phyloP scores from a whole-genome alignment of 202 grass and related monocot genomes.

The Hordeum pubiflorum region DNA sequence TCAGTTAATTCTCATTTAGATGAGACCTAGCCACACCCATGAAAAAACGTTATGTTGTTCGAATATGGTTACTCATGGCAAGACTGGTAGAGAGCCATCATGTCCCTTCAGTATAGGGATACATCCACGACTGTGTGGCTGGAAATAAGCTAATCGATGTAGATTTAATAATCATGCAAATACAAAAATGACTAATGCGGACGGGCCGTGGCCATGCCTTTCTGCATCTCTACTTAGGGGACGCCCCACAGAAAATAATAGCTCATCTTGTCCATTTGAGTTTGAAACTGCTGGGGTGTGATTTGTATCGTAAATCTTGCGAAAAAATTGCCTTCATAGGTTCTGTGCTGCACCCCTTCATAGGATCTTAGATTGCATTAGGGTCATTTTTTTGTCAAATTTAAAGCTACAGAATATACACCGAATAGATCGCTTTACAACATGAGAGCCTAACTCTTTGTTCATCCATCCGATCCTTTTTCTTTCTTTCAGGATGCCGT shows the following conservation, averaged over 20 bases:
- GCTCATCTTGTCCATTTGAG: background rate
- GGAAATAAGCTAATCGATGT: no score
- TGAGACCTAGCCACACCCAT: no score
- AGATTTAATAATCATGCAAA: no score
- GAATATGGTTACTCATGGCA: background rate
- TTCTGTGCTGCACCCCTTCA: background rate
- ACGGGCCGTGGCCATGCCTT: no score
- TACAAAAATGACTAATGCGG: no score
- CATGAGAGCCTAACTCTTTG: background rate
- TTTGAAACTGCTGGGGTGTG: background rate
- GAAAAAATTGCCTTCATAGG: background rate
- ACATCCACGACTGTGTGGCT: no score
- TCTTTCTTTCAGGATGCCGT: background rate
- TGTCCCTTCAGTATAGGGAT: no score
- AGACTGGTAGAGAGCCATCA: background rate
- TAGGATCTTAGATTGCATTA: conserved; percentile 3
- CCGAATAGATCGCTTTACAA: background rate
- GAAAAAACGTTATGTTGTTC: background rate
- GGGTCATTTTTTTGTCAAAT: background rate
- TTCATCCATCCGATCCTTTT: background rate
- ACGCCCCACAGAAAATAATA: no score
- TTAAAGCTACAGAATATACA: background rate
- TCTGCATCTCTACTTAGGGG: no score
- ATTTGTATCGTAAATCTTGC: background rate
- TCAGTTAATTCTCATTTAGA: no score